Conservation (phyloP, 768 basidiomycete species). For the Xerocomus potaroensis region DNA sequence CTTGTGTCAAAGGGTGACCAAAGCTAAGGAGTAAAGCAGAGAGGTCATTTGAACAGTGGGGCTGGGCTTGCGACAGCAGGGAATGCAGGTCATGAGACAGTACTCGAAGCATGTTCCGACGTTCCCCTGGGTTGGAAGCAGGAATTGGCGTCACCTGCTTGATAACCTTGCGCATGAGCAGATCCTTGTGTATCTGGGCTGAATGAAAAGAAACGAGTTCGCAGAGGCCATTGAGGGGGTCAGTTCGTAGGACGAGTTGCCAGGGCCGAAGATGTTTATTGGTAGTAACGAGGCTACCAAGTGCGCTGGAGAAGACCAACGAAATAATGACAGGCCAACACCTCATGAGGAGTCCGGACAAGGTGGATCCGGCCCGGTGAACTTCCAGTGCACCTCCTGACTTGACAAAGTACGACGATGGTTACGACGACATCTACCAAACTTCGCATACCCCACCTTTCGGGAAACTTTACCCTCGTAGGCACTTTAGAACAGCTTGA, state of each 20-base stretch:
- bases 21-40: neutral
- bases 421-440: slow-evolving; percentile 41
- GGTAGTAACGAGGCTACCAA: slow-evolving; percentile 2
- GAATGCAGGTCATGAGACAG: slow-evolving; percentile 17
- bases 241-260: slow-evolving; percentile 29
- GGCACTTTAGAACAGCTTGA: slow-evolving; percentile 62
- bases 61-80: slow-evolving; percentile 18
- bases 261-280: slow-evolving; percentile 77
- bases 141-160: slow-evolving; percentile 10
- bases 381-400: too few species aligned
- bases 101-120: slow-evolving; percentile 13
- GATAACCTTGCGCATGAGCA: slow-evolving; percentile 9
- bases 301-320: neutral
- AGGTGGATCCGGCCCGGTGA: too few species aligned
- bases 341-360: too few species aligned
- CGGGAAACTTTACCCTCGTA: slow-evolving; percentile 43
- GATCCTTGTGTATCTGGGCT: slow-evolving; percentile 19
- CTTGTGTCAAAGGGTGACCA: slow-evolving; percentile 6
- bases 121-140: slow-evolving; percentile 4
- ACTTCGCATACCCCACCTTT: slow-evolving; percentile 48
- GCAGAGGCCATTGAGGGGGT: slow-evolving; percentile 18
- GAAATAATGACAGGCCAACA: slow-evolving; percentile 1
- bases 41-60: slow-evolving; percentile 24
- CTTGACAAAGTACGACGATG: slow-evolving; percentile 15
- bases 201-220: slow-evolving; percentile 15